Conservation (phyloP, 2,329 filamentous ascomycete species). For the Pyrenophora teres region DNA sequence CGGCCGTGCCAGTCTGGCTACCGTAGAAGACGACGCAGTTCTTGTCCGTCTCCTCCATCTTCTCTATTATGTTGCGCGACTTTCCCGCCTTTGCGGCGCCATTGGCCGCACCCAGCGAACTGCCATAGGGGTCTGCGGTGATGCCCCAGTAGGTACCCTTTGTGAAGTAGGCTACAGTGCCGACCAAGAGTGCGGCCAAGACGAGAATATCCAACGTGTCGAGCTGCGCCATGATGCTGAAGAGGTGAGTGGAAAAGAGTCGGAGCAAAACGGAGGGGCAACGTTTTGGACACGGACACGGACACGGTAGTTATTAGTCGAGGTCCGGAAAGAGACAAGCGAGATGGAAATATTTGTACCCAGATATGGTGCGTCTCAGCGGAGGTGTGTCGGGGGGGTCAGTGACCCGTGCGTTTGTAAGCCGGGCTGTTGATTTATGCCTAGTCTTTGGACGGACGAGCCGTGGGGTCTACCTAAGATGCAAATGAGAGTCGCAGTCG, state of each 20-base stretch:
- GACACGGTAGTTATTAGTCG: constrained; percentile 13
- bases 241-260: constrained; percentile 16
- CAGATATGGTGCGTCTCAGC: constrained; percentile 13
- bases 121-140: constrained; percentile 85
- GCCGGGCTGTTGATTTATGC: not conserved
- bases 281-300: constrained; percentile 21
- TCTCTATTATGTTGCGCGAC: constrained; percentile 90
- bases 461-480: not conserved
- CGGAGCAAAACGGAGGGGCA: constrained; percentile 18
- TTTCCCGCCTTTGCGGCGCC: constrained; percentile 76
- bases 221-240: constrained; percentile 81
- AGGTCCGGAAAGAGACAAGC: constrained; percentile 34
- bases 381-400: constrained; percentile 4
- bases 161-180: constrained; percentile 93
- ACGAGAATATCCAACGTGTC: constrained; percentile 95
- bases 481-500: not conserved
- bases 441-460: not conserved
- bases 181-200: constrained; percentile 80
- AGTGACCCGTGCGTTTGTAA: constrained; percentile 4
- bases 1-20: constrained; percentile 96
- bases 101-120: constrained; percentile 68
- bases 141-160: constrained; percentile 95
- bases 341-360: constrained; percentile 32
- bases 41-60: constrained; percentile 93
- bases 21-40: constrained; percentile 99